These are phyloP conservation scores for Ricinus communis DNA, from an alignment of 345 rosid genomes.

Conservation along the genomic window DNA sequence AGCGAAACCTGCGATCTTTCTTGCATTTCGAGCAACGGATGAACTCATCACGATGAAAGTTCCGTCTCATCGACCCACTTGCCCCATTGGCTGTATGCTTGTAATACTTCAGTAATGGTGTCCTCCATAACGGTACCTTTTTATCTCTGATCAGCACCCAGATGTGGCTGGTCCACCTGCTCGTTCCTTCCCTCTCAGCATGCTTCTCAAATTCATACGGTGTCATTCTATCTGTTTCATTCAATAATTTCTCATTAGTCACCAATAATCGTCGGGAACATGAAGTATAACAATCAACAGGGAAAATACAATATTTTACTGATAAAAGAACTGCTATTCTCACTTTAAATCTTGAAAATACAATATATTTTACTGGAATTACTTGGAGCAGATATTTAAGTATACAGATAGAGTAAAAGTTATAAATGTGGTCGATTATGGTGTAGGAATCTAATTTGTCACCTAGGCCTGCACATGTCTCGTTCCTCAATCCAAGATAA, in stretches of 20 bases:
- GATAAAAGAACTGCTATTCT: too few relatives aligned
- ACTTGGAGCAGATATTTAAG: too few relatives aligned
- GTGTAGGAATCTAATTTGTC: too few relatives aligned
- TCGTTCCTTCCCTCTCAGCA: slow-evolving; percentile 9
- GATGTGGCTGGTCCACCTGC: slow-evolving; percentile 8
- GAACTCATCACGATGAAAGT: slow-evolving; percentile 20
- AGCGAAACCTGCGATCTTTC: slow-evolving; percentile 15
- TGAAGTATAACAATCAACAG: too few relatives aligned
- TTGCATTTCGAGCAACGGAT: slow-evolving; percentile 10
- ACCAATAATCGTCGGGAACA: not conserved
- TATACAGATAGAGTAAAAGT: too few relatives aligned
- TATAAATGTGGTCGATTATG: too few relatives aligned
- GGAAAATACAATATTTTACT: too few relatives aligned
- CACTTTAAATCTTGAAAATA: too few relatives aligned
- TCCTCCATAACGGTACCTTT: slow-evolving; percentile 16
- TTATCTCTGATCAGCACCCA: slow-evolving; percentile 13
- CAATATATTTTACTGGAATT: too few relatives aligned
- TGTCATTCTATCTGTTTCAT: not conserved
- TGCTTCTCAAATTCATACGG: slow-evolving; percentile 24
- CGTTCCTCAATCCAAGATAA: too few relatives aligned
- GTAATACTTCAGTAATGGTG: slow-evolving; percentile 13
- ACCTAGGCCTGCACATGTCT: too few relatives aligned
- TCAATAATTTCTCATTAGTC: not conserved
- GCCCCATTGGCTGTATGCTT: slow-evolving; percentile 13
- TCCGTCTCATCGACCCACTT: not conserved